These are phyloP conservation scores for Botrytis cinerea DNA, from an alignment of 2,329 filamentous ascomycete genomes.

Conservation along the genomic window DNA sequence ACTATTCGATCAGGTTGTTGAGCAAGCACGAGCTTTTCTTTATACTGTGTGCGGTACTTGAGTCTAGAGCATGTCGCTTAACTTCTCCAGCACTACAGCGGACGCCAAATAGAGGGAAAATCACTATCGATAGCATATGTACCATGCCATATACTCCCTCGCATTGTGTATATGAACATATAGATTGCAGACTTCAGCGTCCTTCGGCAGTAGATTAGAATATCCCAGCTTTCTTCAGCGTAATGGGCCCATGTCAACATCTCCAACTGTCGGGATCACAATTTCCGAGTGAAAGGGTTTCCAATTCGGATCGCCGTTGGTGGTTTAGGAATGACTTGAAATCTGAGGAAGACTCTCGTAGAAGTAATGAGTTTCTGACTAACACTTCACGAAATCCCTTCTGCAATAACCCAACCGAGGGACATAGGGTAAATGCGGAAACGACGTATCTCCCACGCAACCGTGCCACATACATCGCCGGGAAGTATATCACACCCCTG, in stretches of 20 bases:
- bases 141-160: neutral
- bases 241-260: neutral
- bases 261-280: neutral
- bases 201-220: neutral
- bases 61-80: neutral
- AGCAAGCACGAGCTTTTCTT: neutral
- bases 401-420: neutral
- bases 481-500: neutral
- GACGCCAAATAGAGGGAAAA: no score
- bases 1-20: neutral
- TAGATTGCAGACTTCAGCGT: neutral
- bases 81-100: neutral
- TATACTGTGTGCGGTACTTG: neutral
- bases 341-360: neutral
- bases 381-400: neutral
- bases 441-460: neutral
- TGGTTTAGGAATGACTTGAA: neutral
- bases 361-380: neutral
- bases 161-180: neutral
- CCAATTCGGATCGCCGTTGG: neutral
- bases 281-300: neutral
- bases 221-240: neutral
- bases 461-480: neutral
- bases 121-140: neutral
- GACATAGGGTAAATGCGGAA: neutral